These are phyloP conservation scores for Camillea tinctor DNA, from an alignment of 2,329 filamentous ascomycete genomes.

Conservation along the genomic window DNA sequence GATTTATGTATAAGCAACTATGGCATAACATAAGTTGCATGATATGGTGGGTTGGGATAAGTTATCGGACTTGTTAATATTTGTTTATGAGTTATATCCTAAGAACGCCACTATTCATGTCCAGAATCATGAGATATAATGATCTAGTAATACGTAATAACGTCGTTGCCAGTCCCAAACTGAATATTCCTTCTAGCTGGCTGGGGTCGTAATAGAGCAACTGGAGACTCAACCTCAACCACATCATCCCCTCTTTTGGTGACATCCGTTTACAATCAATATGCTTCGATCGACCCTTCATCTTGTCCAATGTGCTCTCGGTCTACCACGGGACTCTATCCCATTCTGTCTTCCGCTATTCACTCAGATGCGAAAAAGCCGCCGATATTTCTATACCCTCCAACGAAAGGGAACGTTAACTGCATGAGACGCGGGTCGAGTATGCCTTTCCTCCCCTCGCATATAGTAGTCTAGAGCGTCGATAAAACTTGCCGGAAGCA, in stretches of 20 bases:
- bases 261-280: background rate
- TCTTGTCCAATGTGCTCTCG: slow-evolving; percentile 38
- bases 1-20: too few relatives aligned
- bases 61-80: background rate
- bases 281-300: slow-evolving; percentile 34
- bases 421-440: slow-evolving; percentile 41
- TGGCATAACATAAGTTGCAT: too few relatives aligned
- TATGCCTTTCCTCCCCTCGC: slow-evolving; percentile 31
- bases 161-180: background rate
- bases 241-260: background rate
- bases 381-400: slow-evolving; percentile 45
- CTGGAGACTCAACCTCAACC: background rate
- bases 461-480: slow-evolving; percentile 18
- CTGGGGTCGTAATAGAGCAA: background rate
- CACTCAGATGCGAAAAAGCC: slow-evolving; percentile 44
- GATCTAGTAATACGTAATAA: background rate
- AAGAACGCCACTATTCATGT: background rate
- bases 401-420: slow-evolving; percentile 39
- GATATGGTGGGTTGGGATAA: background rate
- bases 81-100: background rate
- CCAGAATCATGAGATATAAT: background rate
- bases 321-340: slow-evolving; percentile 42
- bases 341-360: slow-evolving; percentile 41
- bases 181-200: background rate
- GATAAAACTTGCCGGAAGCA: slow-evolving; percentile 7